phyloP scores from a whole-genome alignment of 371 early-diverging fungal species.

The Mucor indicus region DNA sequence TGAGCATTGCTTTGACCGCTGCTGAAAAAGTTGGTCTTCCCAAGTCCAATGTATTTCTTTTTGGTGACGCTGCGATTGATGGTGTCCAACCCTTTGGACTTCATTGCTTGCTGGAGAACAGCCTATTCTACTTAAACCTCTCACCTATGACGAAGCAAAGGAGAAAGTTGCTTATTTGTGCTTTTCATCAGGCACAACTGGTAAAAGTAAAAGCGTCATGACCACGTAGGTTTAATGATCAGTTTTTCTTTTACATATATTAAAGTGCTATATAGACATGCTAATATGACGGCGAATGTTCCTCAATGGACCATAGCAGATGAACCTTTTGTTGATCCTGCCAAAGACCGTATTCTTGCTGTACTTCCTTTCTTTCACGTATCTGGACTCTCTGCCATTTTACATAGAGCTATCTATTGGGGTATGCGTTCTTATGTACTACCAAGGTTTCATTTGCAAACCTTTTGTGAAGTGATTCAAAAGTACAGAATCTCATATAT shows the following conservation, averaged over 20 bases:
- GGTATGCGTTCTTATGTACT: conserved; percentile 52
- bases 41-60: conserved; percentile 50
- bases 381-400: conserved; percentile 25
- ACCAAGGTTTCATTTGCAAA: conserved; percentile 62
- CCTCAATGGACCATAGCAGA: conserved; percentile 47
- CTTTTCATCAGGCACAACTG: conserved; percentile 83
- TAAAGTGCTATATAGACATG: conserved; percentile 40
- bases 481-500: conserved; percentile 55
- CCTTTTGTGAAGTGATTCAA: conserved; percentile 56
- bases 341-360: conserved; percentile 36
- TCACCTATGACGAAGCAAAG: conserved; percentile 26
- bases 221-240: conserved; percentile 52
- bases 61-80: conserved; percentile 50
- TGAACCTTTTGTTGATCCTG: conserved; percentile 9
- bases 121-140: conserved; percentile 16
- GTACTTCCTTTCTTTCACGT: conserved; percentile 83
- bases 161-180: conserved; percentile 62
- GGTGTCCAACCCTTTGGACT: conserved; percentile 39
- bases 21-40: conserved; percentile 57
- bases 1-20: conserved; percentile 51
- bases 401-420: conserved; percentile 27
- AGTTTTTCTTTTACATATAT: too few species aligned
- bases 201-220: conserved; percentile 76
- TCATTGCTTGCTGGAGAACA: conserved; percentile 7
- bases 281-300: conserved; percentile 71